Percentiles rank a stretch among this genome's conserved stretches.
These are phyloP conservation scores for Pueraria montana DNA, from an alignment of 306 rosid genomes.

Conservation along the genomic window DNA sequence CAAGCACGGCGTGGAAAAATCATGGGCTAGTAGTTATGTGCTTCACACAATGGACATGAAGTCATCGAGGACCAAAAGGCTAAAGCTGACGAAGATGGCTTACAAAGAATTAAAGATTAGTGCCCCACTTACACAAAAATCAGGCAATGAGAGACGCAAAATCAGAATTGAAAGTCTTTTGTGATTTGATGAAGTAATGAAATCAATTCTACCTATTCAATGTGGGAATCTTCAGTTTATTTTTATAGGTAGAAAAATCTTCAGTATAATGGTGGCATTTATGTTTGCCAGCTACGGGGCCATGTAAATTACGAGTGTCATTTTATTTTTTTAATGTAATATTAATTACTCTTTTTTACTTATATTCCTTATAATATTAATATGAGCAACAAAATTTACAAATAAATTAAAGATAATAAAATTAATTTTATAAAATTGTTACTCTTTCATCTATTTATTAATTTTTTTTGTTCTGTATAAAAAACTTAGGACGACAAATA, in stretches of 20 bases:
- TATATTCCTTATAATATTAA: no score
- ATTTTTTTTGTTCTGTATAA: no score
- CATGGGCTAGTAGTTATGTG: background rate
- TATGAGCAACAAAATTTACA: no score
- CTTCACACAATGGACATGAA: conserved; percentile 36
- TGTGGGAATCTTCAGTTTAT: conserved; percentile 29
- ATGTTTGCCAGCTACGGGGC: conserved; percentile 24
- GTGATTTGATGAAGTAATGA: conserved; percentile 3
- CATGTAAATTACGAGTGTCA: background rate
- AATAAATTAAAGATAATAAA: no score
- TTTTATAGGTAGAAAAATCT: conserved; percentile 5
- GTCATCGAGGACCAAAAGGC: background rate
- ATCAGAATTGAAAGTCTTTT: background rate
- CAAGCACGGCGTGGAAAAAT: conserved; percentile 42
- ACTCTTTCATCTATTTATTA: no score
- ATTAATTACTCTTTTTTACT: no score
- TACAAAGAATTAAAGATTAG: background rate
- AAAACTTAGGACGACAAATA: no score
- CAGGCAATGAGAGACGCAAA: background rate
- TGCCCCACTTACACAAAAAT: conserved; percentile 33
- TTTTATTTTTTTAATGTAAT: no score
- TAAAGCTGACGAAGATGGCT: conserved; percentile 16
- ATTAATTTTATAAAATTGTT: no score
- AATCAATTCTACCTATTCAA: conserved; percentile 19
- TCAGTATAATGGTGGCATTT: conserved; percentile 4